Conservation (phyloP, 345 rosid species). For the Chamaenerion angustifolium region DNA sequence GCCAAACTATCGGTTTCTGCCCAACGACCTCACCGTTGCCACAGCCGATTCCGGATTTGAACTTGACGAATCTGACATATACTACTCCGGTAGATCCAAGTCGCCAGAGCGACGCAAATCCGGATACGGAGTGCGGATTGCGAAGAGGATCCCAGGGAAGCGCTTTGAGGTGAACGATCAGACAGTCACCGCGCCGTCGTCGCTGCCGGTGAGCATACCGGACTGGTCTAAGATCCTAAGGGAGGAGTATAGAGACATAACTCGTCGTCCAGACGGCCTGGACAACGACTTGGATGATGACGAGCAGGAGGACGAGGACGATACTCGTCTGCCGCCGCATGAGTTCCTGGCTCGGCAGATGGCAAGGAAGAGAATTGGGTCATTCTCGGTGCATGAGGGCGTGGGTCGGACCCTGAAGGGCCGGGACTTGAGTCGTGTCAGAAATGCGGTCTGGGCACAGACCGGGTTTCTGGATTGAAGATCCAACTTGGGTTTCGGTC, state of each 20-base stretch:
- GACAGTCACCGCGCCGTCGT: not conserved
- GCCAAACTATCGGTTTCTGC: conserved; percentile 6
- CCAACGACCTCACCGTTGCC: conserved; percentile 1
- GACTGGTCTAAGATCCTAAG: conserved; percentile 12
- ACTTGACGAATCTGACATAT: conserved; percentile 8
- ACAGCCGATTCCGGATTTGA: not conserved
- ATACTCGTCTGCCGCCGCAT: conserved; percentile 10
- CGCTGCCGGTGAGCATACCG: conserved; percentile 11
- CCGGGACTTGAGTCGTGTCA: conserved; percentile 12
- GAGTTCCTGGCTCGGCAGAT: conserved; percentile 10
- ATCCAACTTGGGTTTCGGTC: too few species aligned
- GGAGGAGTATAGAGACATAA: conserved; percentile 8
- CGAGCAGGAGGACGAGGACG: too few species aligned
- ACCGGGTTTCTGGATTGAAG: conserved; percentile 10
- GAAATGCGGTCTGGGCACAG: conserved; percentile 12
- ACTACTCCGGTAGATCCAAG: not conserved
- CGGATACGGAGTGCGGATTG: not conserved
- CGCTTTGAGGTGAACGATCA: not conserved
- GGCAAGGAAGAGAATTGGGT: conserved; percentile 11
- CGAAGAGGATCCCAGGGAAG: not conserved
- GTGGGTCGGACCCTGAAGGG: conserved; percentile 13
- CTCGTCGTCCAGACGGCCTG: not conserved
- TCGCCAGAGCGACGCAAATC: not conserved
- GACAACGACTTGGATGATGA: conserved; percentile 3
- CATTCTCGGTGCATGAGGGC: conserved; percentile 9